These are phyloP conservation scores for Parathielavia appendiculata DNA, from an alignment of 495 filamentous ascomycete species.

Conservation along the genomic window DNA sequence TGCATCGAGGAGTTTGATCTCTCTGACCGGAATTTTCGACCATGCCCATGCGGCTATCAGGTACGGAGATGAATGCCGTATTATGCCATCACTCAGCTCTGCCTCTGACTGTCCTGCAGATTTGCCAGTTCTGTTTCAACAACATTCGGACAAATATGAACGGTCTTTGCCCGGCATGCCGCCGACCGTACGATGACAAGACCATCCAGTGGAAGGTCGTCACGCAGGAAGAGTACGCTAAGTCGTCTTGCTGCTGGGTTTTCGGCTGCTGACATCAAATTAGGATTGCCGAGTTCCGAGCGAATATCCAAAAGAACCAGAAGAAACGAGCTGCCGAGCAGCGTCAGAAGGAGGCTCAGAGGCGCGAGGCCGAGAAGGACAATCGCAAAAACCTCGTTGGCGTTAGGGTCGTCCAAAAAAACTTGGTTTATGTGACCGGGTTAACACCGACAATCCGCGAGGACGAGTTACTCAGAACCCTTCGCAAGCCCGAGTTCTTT, in stretches of 20 bases:
- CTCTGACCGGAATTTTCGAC: constrained; percentile 92
- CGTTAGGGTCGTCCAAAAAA: constrained; percentile 94
- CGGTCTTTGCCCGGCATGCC: constrained; percentile 91
- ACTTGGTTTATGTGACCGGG: constrained; percentile 96
- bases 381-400: constrained; percentile 93
- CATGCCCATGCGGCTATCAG: constrained; percentile 97
- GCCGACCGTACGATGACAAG: constrained; percentile 89
- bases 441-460: constrained; percentile 85
- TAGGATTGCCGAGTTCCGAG: constrained; percentile 63
- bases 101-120: constrained; percentile 48
- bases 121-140: constrained; percentile 99
- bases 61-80: constrained; percentile 46
- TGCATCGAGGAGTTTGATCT: constrained; percentile 99
- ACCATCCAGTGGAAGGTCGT: constrained; percentile 94
- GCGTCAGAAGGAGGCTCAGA: constrained; percentile 90
- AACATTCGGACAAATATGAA: constrained; percentile 97
- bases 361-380: constrained; percentile 88
- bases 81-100: constrained; percentile 15
- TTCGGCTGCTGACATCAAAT: constrained; percentile 26
- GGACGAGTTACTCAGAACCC: constrained; percentile 79
- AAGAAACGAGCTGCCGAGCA: constrained; percentile 80
- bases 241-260: constrained; percentile 1
- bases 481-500: constrained; percentile 87
- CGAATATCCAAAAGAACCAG: constrained; percentile 81
- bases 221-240: constrained; percentile 78